These are phyloP conservation scores for Clavaria fumosa DNA, from an alignment of 768 basidiomycete genomes.

Conservation along the genomic window DNA sequence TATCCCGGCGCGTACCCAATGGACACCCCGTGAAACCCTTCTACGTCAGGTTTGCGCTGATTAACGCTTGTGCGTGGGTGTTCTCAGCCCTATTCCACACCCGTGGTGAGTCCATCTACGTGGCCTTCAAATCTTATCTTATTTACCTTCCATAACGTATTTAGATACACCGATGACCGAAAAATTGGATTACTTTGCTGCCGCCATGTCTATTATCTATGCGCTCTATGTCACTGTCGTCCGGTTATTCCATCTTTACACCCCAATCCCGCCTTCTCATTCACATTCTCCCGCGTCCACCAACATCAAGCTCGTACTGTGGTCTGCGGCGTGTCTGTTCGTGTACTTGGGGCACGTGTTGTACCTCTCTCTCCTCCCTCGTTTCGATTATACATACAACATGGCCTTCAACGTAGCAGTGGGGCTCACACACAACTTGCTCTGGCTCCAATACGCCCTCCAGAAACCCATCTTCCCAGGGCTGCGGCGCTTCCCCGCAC, in stretches of 20 bases:
- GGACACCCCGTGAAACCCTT: constrained; percentile 56
- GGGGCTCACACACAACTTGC: constrained; percentile 61
- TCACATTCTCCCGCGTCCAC: constrained; percentile 11
- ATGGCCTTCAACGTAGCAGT: constrained; percentile 67
- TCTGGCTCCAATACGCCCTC: constrained; percentile 69
- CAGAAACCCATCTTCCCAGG: constrained; percentile 31
- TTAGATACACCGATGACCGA: constrained; percentile 74
- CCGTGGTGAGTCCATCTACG: constrained; percentile 41
- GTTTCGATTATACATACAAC: constrained; percentile 92
- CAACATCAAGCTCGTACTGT: constrained; percentile 15
- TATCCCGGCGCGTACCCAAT: constrained; percentile 32
- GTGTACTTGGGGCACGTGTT: constrained; percentile 56
- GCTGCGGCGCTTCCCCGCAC: constrained; percentile 38
- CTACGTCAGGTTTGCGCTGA: constrained; percentile 48
- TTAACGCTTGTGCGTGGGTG: constrained; percentile 82
- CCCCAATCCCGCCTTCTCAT: constrained; percentile 18
- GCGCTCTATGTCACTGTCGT: constrained; percentile 66
- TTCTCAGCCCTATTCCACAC: constrained; percentile 91
- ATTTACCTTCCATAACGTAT: not conserved
- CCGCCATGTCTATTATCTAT: constrained; percentile 69
- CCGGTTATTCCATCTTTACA: constrained; percentile 65
- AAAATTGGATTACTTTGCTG: constrained; percentile 90
- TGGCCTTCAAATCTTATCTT: constrained; percentile 3
- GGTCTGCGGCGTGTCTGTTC: constrained; percentile 39
- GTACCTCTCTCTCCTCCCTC: constrained; percentile 60